Percentiles rank a stretch among this genome's conserved stretches.
phyloP scores from a whole-genome alignment of 768 basidiomycete species.

The Mycena filopes region DNA sequence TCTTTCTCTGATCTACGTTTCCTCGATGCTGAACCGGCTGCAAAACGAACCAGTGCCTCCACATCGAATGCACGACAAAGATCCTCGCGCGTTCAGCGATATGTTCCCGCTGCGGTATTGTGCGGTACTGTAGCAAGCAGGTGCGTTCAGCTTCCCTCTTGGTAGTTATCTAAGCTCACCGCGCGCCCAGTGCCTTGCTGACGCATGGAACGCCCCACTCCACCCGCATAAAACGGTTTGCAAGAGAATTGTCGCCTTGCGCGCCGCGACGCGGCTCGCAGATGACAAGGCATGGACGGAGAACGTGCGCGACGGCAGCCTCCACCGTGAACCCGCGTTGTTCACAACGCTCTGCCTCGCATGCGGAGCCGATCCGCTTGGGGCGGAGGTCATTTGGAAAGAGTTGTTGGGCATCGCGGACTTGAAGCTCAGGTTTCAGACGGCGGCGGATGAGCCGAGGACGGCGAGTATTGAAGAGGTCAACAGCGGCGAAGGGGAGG shows the following conservation, averaged over 20 bases:
- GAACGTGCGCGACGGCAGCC: neutral
- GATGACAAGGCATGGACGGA: constrained; percentile 4
- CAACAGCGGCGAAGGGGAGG: too few relatives aligned
- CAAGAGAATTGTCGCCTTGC: neutral
- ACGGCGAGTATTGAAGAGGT: too few relatives aligned
- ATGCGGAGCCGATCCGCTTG: neutral
- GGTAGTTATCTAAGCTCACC: too few relatives aligned
- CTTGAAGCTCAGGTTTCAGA: too few relatives aligned
- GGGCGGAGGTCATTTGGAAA: neutral
- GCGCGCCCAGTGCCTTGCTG: neutral
- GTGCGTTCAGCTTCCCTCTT: neutral
- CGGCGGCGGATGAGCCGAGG: too few relatives aligned
- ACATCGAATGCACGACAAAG: neutral
- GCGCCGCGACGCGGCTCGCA: neutral
- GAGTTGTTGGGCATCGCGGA: neutral
- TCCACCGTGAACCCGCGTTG: neutral
- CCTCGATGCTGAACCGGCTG: too few relatives aligned
- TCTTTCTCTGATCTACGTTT: neutral
- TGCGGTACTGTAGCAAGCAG: neutral
- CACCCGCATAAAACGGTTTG: constrained; percentile 1
- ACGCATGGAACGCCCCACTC: neutral
- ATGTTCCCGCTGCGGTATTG: neutral
- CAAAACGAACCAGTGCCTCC: neutral
- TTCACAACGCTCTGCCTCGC: neutral
- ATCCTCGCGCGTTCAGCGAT: neutral